Base-by-base conservation (phyloP, 306 rosid genomes). In the Pterocarpus santalinus region DNA sequence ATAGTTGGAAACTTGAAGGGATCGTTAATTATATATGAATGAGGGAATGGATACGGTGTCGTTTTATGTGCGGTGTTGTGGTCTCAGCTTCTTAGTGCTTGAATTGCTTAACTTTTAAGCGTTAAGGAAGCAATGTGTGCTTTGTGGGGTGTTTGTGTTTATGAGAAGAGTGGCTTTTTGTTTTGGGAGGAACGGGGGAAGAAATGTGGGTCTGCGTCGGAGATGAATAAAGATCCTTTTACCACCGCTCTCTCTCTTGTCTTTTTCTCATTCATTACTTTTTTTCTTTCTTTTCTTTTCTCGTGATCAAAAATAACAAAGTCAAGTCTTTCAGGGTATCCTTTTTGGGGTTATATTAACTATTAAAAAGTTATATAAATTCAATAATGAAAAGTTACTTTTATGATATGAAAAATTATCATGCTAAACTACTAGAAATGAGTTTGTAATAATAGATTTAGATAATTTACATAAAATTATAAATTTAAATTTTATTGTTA, bases 181-280 rank as follows among this genome's bases (percentile, higher is more conserved):
- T 73, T 33, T 17, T 30, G 22, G 8, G 35, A 8, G 49, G 17
- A 53, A n/a, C 35, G 0, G 66, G 22, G 12, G 56, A 10, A 51
- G 35, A 38, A 17, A 39, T 71, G 16, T 4, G n/a, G 72, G 79
- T 72, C 79, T 43, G 15, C 32, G 15, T 78, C 65, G 22, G 72
- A 35, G 15, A 76, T 8, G 14, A 28, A 53, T 52, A n/a, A 68
- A 67, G 9, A n/a, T 7, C 9, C 5, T 55, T 55, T 55, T 55
- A 52, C 51, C 83, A 72, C 83, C 65, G 78, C 46, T 62, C 6
- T 17, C 73, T 61, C 55, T 8, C 52, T 71, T 49, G 83, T 80
- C 78, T 35, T 79, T 60, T 69, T 22, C 67, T 22, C 22, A 11
- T 76, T 33, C 53, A 46, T 41, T 46, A 1, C 4, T 68, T 34